phyloP scores from a whole-genome alignment of 2,329 filamentous ascomycete species.

The Monosporascus sp. region DNA sequence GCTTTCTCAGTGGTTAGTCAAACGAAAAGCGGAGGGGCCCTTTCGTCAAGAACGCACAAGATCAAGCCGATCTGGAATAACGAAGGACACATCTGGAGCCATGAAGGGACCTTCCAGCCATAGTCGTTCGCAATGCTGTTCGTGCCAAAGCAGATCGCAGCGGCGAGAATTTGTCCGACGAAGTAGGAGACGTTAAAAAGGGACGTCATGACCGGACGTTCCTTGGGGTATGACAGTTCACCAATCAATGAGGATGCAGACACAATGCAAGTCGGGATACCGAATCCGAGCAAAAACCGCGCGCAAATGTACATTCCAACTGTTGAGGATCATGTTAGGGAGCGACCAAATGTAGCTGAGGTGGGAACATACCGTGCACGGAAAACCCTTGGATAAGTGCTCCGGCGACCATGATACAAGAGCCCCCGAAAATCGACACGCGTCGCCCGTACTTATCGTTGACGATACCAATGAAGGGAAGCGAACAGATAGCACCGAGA shows the following conservation, averaged over 20 bases:
- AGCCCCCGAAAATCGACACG: conserved; percentile 53
- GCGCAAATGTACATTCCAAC: conserved; percentile 54
- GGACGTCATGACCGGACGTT: conserved; percentile 53
- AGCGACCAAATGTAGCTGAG: not conserved
- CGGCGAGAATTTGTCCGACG: conserved; percentile 45
- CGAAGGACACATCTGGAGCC: conserved; percentile 41
- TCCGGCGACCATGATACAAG: conserved; percentile 48
- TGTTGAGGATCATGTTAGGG: conserved; percentile 4
- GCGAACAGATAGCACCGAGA: conserved; percentile 52
- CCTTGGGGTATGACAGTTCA: conserved; percentile 56
- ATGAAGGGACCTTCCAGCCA: conserved; percentile 41
- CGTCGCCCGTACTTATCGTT: conserved; percentile 52
- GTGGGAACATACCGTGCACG: conserved; percentile 33
- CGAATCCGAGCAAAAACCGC: conserved; percentile 55
- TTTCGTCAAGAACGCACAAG: conserved; percentile 22
- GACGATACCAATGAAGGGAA: conserved; percentile 53
- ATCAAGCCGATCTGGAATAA: conserved; percentile 35
- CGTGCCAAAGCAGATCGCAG: conserved; percentile 47
- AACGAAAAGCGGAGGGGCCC: too few species aligned
- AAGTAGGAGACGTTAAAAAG: conserved; percentile 57
- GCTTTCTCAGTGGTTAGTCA: conserved; percentile 2
- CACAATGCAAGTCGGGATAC: conserved; percentile 56
- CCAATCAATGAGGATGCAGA: conserved; percentile 55
- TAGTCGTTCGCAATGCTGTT: conserved; percentile 32
- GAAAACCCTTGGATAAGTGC: conserved; percentile 51